Conservation (phyloP, 768 basidiomycete genomes). For the Chiua virens region DNA sequence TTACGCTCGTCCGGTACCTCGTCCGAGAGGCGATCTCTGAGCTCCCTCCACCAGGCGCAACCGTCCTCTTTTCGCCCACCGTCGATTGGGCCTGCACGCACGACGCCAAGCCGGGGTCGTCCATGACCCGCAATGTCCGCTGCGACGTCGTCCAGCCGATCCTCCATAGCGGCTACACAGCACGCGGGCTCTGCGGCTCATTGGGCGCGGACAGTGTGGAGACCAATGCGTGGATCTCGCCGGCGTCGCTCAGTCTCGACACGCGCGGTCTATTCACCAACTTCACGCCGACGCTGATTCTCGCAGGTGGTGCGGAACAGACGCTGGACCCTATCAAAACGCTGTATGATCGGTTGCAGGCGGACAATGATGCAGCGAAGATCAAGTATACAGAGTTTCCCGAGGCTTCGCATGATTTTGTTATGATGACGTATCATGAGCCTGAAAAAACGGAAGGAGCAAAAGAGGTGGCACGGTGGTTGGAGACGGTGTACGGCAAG, state of each 20-base stretch:
- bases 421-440: slow-evolving; percentile 17
- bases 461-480: slow-evolving; percentile 8
- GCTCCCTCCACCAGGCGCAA: too few relatives aligned
- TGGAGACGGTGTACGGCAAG: not conserved
- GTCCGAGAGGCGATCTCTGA: too few relatives aligned
- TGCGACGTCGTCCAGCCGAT: too few relatives aligned
- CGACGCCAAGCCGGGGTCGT: too few relatives aligned
- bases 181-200: slow-evolving; percentile 8
- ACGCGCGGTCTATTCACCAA: slow-evolving; percentile 16
- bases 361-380: slow-evolving; percentile 21
- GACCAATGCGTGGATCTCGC: slow-evolving; percentile 11
- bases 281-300: slow-evolving; percentile 30
- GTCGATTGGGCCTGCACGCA: too few relatives aligned
- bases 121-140: too few relatives aligned
- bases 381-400: slow-evolving; percentile 21
- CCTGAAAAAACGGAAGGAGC: slow-evolving; percentile 31
- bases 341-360: slow-evolving; percentile 21
- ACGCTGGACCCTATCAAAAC: slow-evolving; percentile 27
- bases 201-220: slow-evolving; percentile 2
- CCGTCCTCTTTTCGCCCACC: too few relatives aligned
- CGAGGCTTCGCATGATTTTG: slow-evolving; percentile 17
- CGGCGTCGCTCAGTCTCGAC: slow-evolving; percentile 7
- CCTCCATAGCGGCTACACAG: too few relatives aligned
- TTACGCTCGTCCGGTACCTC: too few relatives aligned
- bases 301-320: slow-evolving; percentile 29